These are phyloP conservation scores for Mycena citricolor DNA, from an alignment of 1,284 basidiomycete species.

Conservation along the genomic window DNA sequence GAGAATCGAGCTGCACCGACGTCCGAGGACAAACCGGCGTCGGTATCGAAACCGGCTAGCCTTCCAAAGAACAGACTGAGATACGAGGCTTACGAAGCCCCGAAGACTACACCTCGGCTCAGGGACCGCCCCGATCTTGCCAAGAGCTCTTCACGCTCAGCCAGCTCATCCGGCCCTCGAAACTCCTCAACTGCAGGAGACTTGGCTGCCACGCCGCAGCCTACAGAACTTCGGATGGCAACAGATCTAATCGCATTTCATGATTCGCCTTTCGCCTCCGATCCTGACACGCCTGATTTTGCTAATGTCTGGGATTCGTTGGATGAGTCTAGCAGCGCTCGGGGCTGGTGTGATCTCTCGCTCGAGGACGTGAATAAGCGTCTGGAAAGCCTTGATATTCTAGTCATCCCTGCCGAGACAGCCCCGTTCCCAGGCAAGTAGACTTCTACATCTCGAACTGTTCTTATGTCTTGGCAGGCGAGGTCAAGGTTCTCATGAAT, in stretches of 20 bases:
- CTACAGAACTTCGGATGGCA: conserved; percentile 36
- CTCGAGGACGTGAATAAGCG: conserved; percentile 51
- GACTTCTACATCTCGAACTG: conserved; percentile 1
- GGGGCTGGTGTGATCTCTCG: conserved; percentile 66
- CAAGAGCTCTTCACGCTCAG: too few relatives aligned
- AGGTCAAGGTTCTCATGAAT: conserved; percentile 57
- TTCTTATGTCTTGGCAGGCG: conserved; percentile 42
- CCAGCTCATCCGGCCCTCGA: background rate
- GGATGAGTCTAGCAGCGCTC: conserved; percentile 41
- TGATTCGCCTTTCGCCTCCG: conserved; percentile 63
- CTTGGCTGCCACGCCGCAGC: conserved; percentile 44
- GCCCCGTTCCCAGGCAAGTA: conserved; percentile 58
- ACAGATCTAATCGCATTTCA: conserved; percentile 60
- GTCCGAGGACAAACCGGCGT: conserved; percentile 16
- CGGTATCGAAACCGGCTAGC: conserved; percentile 23
- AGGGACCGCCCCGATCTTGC: conserved; percentile 31
- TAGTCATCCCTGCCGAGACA: conserved; percentile 50
- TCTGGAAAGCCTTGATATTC: conserved; percentile 48
- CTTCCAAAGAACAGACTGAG: conserved; percentile 50
- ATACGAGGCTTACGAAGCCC: conserved; percentile 70
- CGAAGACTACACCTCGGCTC: conserved; percentile 47
- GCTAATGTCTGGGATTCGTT: conserved; percentile 54
- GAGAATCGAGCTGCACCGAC: conserved; percentile 9
- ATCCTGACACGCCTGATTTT: conserved; percentile 49
- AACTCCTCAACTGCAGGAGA: conserved; percentile 56